phyloP scores from a whole-genome alignment of 495 filamentous ascomycete genomes.

The Trichoderma erinaceum region DNA sequence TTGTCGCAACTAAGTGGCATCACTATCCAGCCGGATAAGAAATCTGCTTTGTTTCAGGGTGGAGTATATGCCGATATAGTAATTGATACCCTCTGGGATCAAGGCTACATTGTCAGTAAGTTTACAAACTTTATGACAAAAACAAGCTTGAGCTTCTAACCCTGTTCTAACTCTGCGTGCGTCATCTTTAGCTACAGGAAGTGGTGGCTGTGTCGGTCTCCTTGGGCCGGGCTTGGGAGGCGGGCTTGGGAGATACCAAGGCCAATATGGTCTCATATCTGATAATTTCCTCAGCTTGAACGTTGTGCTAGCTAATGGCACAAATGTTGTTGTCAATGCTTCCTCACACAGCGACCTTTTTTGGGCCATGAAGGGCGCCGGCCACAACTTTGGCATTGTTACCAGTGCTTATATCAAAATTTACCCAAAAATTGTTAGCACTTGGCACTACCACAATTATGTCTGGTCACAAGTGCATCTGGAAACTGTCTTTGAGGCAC shows the following conservation, averaged over 20 bases:
- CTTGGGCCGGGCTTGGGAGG: constrained; percentile 55
- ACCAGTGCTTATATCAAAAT: constrained; percentile 44
- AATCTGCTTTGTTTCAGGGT: constrained; percentile 25
- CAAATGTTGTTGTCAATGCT: constrained; percentile 31
- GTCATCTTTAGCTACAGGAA: constrained; percentile 21
- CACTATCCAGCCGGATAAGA: background rate
- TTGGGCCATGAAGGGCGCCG: constrained; percentile 55
- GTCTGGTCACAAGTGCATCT: constrained; percentile 42
- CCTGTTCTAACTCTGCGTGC: background rate
- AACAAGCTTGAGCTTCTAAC: background rate
- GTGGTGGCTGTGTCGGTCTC: constrained; percentile 41
- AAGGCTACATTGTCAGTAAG: constrained; percentile 20
- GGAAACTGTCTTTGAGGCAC: constrained; percentile 39
- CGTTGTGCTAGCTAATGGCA: constrained; percentile 53
- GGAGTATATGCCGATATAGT: constrained; percentile 20
- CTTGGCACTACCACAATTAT: constrained; percentile 30
- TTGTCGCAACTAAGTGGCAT: constrained; percentile 16
- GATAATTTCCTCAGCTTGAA: constrained; percentile 51
- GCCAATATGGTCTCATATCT: constrained; percentile 52
- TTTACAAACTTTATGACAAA: background rate
- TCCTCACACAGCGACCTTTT: constrained; percentile 54
- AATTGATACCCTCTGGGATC: background rate
- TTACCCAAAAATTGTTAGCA: constrained; percentile 12
- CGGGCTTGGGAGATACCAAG: constrained; percentile 55
- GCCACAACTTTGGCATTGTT: constrained; percentile 56